Evolutionary conservation across 2,329 filamentous ascomycete species (phyloP).

Genomic region (Trichoderma harzianum): DNA sequence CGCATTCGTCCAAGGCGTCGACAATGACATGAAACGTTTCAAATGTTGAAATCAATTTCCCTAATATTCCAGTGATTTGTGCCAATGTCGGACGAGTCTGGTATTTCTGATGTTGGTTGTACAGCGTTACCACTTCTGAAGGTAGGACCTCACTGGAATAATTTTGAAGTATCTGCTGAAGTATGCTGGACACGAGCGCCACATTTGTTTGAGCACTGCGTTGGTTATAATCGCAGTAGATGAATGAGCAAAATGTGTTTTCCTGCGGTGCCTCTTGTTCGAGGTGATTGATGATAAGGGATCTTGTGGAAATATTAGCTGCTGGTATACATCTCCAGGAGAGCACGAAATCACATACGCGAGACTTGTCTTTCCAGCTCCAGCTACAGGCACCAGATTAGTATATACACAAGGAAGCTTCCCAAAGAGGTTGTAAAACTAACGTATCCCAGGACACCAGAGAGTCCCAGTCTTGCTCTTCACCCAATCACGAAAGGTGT

Average conservation of each 20-base stretch:
- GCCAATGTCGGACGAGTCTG: background rate
- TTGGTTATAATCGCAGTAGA: background rate
- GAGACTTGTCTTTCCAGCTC: conserved; percentile 6
- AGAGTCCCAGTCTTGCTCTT: background rate
- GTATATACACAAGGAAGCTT: background rate
- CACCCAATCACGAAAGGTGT: background rate
- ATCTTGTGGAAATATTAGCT: background rate
- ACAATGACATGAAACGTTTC: background rate
- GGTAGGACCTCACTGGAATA: background rate
- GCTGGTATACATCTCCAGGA: background rate
- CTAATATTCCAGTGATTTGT: background rate
- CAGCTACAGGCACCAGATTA: background rate
- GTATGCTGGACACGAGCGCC: background rate
- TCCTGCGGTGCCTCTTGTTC: background rate
- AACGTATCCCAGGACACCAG: conserved; percentile 7
- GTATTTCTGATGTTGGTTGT: background rate
- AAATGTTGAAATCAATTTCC: background rate
- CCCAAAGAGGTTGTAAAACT: background rate
- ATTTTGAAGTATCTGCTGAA: background rate
- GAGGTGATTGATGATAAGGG: background rate
- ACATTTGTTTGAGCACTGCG: background rate
- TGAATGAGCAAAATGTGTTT: background rate
- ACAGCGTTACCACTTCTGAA: background rate
- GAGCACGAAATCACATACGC: background rate
- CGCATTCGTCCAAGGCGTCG: background rate